Conservation (phyloP, 208 protist species). For the Crithidia thermophila region DNA sequence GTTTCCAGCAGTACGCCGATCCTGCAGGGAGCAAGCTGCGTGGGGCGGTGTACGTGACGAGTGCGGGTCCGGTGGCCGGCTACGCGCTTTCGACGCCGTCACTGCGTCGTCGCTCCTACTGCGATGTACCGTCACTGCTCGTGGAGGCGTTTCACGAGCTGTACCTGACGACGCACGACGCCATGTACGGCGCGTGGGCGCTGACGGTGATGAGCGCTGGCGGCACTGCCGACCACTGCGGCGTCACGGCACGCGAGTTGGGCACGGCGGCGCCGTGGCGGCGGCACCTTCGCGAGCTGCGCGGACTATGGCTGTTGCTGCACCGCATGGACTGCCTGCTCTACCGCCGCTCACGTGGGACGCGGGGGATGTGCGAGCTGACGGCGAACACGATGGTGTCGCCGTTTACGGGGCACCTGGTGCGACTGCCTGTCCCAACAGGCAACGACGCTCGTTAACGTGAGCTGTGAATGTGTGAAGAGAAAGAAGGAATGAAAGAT, state of each 20-base stretch:
- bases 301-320: conserved; percentile 26
- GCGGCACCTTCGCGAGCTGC: conserved; percentile 32
- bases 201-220: conserved; percentile 38
- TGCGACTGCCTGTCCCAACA: conserved; percentile 7
- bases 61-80: conserved; percentile 11
- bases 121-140: conserved; percentile 27
- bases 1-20: conserved; percentile 39
- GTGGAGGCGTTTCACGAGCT: conserved; percentile 46
- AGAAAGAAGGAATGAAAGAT: too few species aligned
- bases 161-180: conserved; percentile 40
- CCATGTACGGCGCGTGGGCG: conserved; percentile 53
- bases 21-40: conserved; percentile 13
- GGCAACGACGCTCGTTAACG: neutral
- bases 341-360: conserved; percentile 28
- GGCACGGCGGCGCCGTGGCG: conserved; percentile 5
- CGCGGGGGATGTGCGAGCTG: conserved; percentile 18
- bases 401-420: conserved; percentile 23
- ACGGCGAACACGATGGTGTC: conserved; percentile 25
- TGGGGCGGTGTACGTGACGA: conserved; percentile 19
- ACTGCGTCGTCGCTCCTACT: conserved; percentile 3
- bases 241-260: conserved; percentile 1
- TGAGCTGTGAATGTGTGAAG: too few species aligned
- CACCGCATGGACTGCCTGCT: conserved; percentile 35
- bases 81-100: neutral
- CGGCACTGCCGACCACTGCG: conserved; percentile 29